These are phyloP conservation scores for Diatrype stigma DNA, from an alignment of 2,329 filamentous ascomycete species.

Conservation along the genomic window DNA sequence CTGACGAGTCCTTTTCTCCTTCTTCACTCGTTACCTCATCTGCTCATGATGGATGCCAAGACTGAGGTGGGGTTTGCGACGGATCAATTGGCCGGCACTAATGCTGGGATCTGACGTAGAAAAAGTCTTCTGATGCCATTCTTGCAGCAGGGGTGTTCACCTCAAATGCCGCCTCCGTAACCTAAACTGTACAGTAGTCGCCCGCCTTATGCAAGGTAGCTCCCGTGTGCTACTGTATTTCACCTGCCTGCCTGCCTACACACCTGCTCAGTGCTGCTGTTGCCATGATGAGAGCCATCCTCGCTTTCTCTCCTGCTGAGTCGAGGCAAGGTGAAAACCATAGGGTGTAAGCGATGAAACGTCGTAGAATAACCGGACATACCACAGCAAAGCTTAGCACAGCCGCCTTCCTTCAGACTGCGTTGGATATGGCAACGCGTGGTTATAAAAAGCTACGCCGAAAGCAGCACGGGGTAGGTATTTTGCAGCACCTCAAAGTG, in stretches of 20 bases:
- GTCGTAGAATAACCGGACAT: too few species aligned
- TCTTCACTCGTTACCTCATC: not conserved
- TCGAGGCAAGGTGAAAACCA: too few species aligned
- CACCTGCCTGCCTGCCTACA: too few species aligned
- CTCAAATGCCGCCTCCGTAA: not conserved
- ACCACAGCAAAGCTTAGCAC: too few species aligned
- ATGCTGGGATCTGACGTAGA: not conserved
- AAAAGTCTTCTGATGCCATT: not conserved
- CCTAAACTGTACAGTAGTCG: not conserved
- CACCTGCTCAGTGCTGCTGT: too few species aligned
- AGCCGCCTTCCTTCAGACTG: too few species aligned
- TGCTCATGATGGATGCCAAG: slow-evolving; percentile 1
- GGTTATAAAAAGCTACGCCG: not conserved
- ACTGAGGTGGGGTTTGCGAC: not conserved
- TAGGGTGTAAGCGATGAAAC: too few species aligned
- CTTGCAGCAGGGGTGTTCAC: not conserved
- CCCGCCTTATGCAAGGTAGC: not conserved
- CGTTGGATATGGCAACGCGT: not conserved
- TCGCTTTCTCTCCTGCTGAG: too few species aligned
- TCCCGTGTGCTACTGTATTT: not conserved
- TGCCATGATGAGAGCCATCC: too few species aligned
- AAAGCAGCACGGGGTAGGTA: not conserved
- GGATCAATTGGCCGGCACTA: not conserved
- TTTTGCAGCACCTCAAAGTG: not conserved
- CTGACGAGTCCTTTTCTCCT: not conserved